phyloP scores from a whole-genome alignment of 345 rosid species.

The Atalantia buxifolia region DNA sequence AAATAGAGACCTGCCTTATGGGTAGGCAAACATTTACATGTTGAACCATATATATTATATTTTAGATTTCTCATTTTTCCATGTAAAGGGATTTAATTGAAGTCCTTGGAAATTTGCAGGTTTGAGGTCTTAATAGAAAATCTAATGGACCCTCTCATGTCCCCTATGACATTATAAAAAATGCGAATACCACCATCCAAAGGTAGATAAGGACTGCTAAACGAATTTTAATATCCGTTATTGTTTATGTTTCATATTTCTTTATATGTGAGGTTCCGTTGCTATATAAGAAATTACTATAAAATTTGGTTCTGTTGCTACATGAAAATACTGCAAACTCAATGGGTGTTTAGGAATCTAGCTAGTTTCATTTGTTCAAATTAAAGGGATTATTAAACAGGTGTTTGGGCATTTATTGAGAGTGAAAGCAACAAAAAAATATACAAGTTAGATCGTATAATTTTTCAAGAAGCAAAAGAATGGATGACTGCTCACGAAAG shows the following conservation, averaged over 20 bases:
- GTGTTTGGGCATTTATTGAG: too few species aligned
- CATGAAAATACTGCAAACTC: too few species aligned
- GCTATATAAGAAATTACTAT: not conserved
- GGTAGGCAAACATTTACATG: conserved; percentile 33
- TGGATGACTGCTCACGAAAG: too few species aligned
- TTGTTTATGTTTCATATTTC: not conserved
- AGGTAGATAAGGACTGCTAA: conserved; percentile 15
- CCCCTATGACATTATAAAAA: conserved; percentile 75
- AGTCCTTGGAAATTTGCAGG: conserved; percentile 30
- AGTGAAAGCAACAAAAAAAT: too few species aligned
- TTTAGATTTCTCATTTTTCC: not conserved
- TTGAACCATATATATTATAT: not conserved
- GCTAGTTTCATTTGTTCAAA: too few species aligned
- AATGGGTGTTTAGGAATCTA: too few species aligned
- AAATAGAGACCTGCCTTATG: conserved; percentile 73
- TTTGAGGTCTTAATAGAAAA: conserved; percentile 78
- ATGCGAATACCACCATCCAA: conserved; percentile 30
- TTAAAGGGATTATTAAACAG: too few species aligned
- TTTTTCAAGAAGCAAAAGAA: too few species aligned
- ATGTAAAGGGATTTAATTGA: not conserved
- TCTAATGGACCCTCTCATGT: conserved; percentile 93
- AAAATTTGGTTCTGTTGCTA: too few species aligned
- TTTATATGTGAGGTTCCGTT: not conserved
- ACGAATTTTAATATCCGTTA: not conserved
- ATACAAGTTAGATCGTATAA: too few species aligned